Evolutionary conservation across 1,139 yeast genomes (phyloP).

Genomic region (Kodamaea fungicola): DNA sequence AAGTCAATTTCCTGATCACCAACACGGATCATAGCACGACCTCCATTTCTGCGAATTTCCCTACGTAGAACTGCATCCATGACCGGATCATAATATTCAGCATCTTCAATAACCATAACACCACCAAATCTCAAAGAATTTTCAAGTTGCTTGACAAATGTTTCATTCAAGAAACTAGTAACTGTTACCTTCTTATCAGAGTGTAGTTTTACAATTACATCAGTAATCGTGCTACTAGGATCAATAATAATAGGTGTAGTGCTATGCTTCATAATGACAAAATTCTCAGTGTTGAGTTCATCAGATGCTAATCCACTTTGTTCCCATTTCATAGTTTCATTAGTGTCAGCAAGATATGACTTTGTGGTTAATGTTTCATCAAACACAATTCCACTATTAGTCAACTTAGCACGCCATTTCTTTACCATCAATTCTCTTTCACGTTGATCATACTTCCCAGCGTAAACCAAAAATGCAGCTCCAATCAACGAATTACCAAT

Average conservation of each 20-base stretch:
- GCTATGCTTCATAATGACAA: slow-evolving; percentile 46
- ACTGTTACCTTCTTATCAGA: slow-evolving; percentile 39
- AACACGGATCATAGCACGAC: slow-evolving; percentile 58
- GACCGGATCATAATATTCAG: slow-evolving; percentile 77
- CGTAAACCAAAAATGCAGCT: slow-evolving; percentile 60
- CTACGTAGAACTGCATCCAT: slow-evolving; percentile 57
- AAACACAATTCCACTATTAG: slow-evolving; percentile 34
- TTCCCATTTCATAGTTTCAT: slow-evolving; percentile 50
- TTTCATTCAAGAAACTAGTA: slow-evolving; percentile 73
- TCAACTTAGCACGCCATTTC: slow-evolving; percentile 43
- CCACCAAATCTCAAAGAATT: slow-evolving; percentile 86
- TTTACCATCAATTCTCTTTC: slow-evolving; percentile 37
- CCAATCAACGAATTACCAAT: slow-evolving; percentile 65
- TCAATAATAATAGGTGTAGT: slow-evolving; percentile 62
- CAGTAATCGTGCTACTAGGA: slow-evolving; percentile 54
- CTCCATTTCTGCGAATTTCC: slow-evolving; percentile 67
- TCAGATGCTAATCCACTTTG: slow-evolving; percentile 54
- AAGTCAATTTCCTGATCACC: slow-evolving; percentile 67
- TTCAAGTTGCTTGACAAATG: slow-evolving; percentile 67
- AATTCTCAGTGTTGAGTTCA: slow-evolving; percentile 60
- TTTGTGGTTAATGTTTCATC: slow-evolving; percentile 34
- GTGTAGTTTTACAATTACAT: slow-evolving; percentile 28
- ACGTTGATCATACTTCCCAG: slow-evolving; percentile 59
- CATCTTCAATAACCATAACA: slow-evolving; percentile 65
- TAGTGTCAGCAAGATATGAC: slow-evolving; percentile 37